A percentile compares a stretch with the other conserved stretches of the same genome.
These are phyloP conservation scores for Melampsora americana DNA, from an alignment of 1,284 basidiomycete genomes.

Conservation along the genomic window DNA sequence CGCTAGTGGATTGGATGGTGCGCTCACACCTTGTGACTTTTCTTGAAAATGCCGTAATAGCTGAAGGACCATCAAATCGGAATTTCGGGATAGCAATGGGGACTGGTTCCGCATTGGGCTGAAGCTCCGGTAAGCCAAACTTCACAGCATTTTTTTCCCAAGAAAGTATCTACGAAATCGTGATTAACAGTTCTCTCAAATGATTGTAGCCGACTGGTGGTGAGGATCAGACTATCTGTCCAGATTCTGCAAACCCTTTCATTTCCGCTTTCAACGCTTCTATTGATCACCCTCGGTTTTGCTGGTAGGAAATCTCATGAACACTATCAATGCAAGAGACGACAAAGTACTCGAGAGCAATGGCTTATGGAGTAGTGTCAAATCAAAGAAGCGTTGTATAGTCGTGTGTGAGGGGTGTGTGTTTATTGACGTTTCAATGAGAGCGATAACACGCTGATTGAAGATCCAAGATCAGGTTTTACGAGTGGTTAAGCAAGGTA, in stretches of 20 bases:
- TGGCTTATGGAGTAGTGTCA: slow-evolving; percentile 77
- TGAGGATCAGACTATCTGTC: neutral
- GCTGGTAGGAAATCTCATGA: slow-evolving; percentile 63
- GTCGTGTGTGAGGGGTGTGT: slow-evolving; percentile 53
- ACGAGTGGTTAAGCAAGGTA: slow-evolving; percentile 82
- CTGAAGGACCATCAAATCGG: neutral
- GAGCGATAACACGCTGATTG: neutral
- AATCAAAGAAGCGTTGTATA: slow-evolving; percentile 53
- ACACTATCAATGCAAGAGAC: slow-evolving; percentile 82
- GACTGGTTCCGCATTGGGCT: slow-evolving; percentile 78
- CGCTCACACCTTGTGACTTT: neutral
- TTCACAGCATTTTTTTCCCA: neutral
- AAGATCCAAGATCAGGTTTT: slow-evolving; percentile 63
- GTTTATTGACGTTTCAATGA: slow-evolving; percentile 49
- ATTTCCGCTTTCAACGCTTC: neutral
- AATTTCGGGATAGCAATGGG: slow-evolving; percentile 67
- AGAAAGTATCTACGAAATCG: neutral
- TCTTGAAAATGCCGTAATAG: neutral
- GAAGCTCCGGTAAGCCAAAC: slow-evolving; percentile 60
- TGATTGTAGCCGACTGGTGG: slow-evolving; percentile 13
- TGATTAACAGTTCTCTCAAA: neutral
- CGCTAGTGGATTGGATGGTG: slow-evolving; percentile 38
- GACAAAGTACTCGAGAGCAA: slow-evolving; percentile 66
- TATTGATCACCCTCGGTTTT: neutral
- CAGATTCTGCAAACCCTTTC: neutral